A percentile compares a stretch with the other conserved stretches of the same genome.
These are phyloP conservation scores for Lentinula detonsa DNA, from an alignment of 768 basidiomycete species.

Conservation along the genomic window DNA sequence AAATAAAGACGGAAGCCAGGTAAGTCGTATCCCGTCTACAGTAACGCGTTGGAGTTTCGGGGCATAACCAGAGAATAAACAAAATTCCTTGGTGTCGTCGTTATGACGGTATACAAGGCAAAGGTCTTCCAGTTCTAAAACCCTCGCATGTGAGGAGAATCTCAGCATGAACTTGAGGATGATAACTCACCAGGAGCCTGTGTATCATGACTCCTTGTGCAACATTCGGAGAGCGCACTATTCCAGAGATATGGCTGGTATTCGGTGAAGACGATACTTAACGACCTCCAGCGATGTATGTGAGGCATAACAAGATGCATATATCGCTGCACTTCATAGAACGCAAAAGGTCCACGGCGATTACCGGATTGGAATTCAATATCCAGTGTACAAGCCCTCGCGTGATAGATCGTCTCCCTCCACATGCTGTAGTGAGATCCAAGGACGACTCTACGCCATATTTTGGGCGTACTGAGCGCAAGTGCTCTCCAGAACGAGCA, in stretches of 20 bases:
- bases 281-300: slow-evolving; percentile 54
- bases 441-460: slow-evolving; percentile 62
- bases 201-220: slow-evolving; percentile 25
- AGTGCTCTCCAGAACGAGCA: slow-evolving; percentile 61
- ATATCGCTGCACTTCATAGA: slow-evolving; percentile 43
- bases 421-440: slow-evolving; percentile 49
- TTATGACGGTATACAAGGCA: slow-evolving; percentile 55
- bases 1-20: slow-evolving; percentile 60
- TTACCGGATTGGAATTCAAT: slow-evolving; percentile 39
- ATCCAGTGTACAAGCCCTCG: slow-evolving; percentile 57
- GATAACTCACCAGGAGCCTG: slow-evolving; percentile 23
- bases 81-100: slow-evolving; percentile 64
- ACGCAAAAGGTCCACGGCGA: neutral
- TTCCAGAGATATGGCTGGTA: slow-evolving; percentile 67
- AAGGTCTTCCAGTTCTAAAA: slow-evolving; percentile 40
- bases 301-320: slow-evolving; percentile 52
- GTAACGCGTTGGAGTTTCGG: slow-evolving; percentile 51
- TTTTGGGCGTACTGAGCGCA: slow-evolving; percentile 49
- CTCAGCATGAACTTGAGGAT: neutral
- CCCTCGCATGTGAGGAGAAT: neutral
- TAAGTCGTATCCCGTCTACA: slow-evolving; percentile 58
- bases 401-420: slow-evolving; percentile 54
- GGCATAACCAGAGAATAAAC: slow-evolving; percentile 55
- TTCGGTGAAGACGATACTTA: slow-evolving; percentile 48
- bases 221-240: slow-evolving; percentile 52